Percentiles rank a stretch among this genome's conserved stretches.
Conservation (phyloP, 208 protist species). For the Leishmania arabica region DNA sequence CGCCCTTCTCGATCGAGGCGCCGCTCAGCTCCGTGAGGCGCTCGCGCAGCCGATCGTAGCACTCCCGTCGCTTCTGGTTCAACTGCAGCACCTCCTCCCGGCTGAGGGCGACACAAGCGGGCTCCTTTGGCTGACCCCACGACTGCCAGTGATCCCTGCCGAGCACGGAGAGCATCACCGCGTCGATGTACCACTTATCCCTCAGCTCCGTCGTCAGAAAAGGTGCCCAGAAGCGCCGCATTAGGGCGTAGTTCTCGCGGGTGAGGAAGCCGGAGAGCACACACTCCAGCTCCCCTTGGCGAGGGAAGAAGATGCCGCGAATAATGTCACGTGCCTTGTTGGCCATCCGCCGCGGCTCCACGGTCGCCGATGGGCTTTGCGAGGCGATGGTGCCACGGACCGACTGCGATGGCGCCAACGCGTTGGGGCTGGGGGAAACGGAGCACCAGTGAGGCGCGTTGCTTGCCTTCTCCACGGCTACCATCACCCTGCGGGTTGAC, state of each 20-base stretch:
- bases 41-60: constrained; percentile 40
- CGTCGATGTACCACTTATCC: constrained; percentile 53
- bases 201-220: constrained; percentile 36
- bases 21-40: constrained; percentile 39
- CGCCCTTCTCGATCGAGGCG: constrained; percentile 11
- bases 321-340: constrained; percentile 36
- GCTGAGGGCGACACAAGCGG: constrained; percentile 18
- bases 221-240: constrained; percentile 31
- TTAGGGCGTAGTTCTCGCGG: constrained; percentile 17
- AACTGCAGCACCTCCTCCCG: constrained; percentile 33
- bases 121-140: constrained; percentile 23
- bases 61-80: constrained; percentile 36
- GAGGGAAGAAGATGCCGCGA: constrained; percentile 39
- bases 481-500: too few relatives aligned
- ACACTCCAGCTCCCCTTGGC: constrained; percentile 41
- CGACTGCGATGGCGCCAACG: constrained; percentile 1
- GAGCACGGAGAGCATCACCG: constrained; percentile 44
- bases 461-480: background rate
- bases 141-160: constrained; percentile 38
- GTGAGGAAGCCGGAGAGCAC: constrained; percentile 39
- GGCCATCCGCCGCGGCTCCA: constrained; percentile 19
- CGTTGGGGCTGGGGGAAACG: constrained; percentile 6
- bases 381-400: constrained; percentile 11
- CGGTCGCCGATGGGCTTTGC: background rate
- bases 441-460: background rate